Evolutionary conservation across 495 filamentous ascomycete genomes (phyloP).

Genomic region (Tuber brumale): DNA sequence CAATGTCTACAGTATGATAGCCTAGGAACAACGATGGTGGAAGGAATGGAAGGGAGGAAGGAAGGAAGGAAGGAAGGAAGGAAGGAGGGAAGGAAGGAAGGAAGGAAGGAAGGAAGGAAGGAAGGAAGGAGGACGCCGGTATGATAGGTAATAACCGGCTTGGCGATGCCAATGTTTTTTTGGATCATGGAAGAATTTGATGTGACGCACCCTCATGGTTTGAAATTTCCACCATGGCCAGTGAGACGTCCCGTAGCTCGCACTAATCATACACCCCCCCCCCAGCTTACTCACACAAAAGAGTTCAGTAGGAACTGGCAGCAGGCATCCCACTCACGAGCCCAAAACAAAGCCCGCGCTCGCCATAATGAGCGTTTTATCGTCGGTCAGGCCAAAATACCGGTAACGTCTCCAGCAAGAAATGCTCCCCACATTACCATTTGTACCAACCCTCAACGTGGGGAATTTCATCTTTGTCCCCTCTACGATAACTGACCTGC

Average conservation of each 20-base stretch:
- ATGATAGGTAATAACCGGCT: not conserved
- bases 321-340: not conserved
- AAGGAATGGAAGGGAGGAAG: not conserved
- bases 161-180: not conserved
- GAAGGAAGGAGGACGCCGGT: too few species aligned
- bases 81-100: too few species aligned
- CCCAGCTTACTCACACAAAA: not conserved
- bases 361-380: not conserved
- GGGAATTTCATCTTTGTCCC: not conserved
- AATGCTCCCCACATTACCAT: not conserved
- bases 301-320: not conserved
- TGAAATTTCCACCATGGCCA: not conserved
- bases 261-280: not conserved
- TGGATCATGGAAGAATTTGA: not conserved
- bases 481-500: not conserved
- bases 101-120: too few species aligned
- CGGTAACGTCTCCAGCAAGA: not conserved
- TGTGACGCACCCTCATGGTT: not conserved
- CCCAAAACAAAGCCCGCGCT: not conserved
- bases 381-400: not conserved
- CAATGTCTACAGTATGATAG: not conserved
- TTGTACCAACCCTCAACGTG: not conserved
- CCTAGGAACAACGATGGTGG: not conserved
- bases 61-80: too few species aligned
- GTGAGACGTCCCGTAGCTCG: not conserved